Base-by-base conservation (phyloP, 371 early-diverging fungal genomes). In the Rhizopus sp. region DNA sequence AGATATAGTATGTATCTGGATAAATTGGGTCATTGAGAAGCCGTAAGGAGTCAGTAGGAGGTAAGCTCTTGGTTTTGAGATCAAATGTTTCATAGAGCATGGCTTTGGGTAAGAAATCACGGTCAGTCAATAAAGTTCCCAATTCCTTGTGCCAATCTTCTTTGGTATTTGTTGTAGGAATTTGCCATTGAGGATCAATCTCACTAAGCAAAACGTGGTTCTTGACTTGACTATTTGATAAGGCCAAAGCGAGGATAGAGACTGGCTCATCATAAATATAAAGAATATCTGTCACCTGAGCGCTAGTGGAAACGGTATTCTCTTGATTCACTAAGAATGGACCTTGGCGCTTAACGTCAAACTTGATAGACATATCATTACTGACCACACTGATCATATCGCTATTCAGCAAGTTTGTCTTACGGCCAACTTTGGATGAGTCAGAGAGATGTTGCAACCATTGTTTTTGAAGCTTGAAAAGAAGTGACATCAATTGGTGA, bases 131-230 rank as follows among this genome's bases (percentile, higher is more conserved):
- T 34, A 73, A 62, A 7, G 37, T 10, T 3, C 51, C 55, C 40
- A 76, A 50, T 69, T 75, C 56, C 17, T 53, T 53, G 58, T 70
- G 60, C 70, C 70, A 75, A 2, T 37, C 37, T 15, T 64, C 31
- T 3, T 42, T 52, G 8, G 52, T 29, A 7, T 55, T 41, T 10
- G 45, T n/a, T 2, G 34, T 37, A 9, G 71, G 71, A 55, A 77
- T 63, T 41, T 60, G 54, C 77, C 77, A 77, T 39, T 74, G 72
- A 39, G 72, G 60, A 50, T 72, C 75, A 37, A 73, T 52, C 30
- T 63, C 70, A 39, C 57, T 53, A 10, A 57, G 68, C 29, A 77
- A 49, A 12, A 77, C 59, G 30, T 68, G 64, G 34, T 73, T 70
- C 8, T 65, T 59, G 4, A 79, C 47, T n/a, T 38, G 51, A 6